Base-by-base conservation (phyloP, 345 rosid genomes). In the Mallotus nudiflorus region DNA sequence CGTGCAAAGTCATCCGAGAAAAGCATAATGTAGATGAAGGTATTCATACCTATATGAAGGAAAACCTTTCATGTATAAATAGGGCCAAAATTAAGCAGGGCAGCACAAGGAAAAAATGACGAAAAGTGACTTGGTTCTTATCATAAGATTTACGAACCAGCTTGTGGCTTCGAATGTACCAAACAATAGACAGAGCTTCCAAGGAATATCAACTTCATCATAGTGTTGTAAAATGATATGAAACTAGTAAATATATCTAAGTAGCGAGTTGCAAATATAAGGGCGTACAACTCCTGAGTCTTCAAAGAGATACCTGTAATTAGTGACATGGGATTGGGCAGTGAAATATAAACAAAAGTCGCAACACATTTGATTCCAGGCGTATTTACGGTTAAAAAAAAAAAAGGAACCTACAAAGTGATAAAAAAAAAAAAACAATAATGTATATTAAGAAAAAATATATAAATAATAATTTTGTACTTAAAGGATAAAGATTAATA, bases 181-280 rank as follows among this genome's bases (percentile, higher is more conserved):
- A 93, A 72, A 93, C 89, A 63, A 91, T 91, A 0, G 89, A 91
- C 57, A 0, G 98, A 87, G 81, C 93, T 93, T 55, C 87, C 96
- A 73, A 93, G 68, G 71, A 88, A 93, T 61, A 93, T 83, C 67
- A 93, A 49, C 84, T 91, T 93, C 98, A 89, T 91, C 33, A 69
- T 45, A 7, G 94, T 89, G 56, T 93, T 91, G 63, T 91, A 93
- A 4, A 91, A 33, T 1, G 97, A 91, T 62, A 85, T 67, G 63
- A 77, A 93, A 76, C 75, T 69, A 20, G 91, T 84, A 71, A 93
- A 87, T 18, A 89, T 91, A 78, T 91, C 96, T 84, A 93, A 75
- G 78, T 91, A 93, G 16, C 93, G 93, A 0, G 89, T 72, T 1
- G 85, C 81, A 64, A 93, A 93, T 59, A 93, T 93, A 56, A 91